Percentiles rank a stretch among this genome's conserved stretches.
Conservation (phyloP, 306 rosid genomes). For the Delonix regia region DNA sequence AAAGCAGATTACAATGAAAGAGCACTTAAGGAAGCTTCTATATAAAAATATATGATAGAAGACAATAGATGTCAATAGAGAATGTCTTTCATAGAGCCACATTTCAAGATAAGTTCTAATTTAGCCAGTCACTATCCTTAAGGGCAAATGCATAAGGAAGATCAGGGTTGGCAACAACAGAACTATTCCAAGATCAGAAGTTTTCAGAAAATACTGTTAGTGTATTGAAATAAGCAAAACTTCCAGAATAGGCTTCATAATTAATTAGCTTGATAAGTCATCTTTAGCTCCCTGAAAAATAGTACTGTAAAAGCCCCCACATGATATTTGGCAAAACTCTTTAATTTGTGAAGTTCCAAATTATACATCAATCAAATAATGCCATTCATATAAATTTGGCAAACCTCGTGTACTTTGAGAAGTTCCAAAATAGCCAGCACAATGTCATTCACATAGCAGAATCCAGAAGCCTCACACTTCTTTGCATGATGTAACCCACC, state of each 20-base stretch:
- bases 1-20: constrained; percentile 30
- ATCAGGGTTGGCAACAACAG: background rate
- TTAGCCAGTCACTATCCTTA: constrained; percentile 3
- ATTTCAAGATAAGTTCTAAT: constrained; percentile 16
- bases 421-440: constrained; percentile 58
- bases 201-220: constrained; percentile 7
- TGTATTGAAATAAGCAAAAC: constrained; percentile 12
- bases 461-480: constrained; percentile 61
- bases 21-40: background rate
- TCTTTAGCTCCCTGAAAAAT: constrained; percentile 15
- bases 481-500: constrained; percentile 61
- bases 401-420: constrained; percentile 54
- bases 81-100: constrained; percentile 11
- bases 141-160: background rate
- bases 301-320: background rate
- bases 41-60: constrained; percentile 14
- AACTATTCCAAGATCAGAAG: constrained; percentile 10
- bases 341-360: background rate
- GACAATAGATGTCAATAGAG: background rate
- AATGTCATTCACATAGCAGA: constrained; percentile 56
- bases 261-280: constrained; percentile 6
- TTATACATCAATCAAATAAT: constrained; percentile 5
- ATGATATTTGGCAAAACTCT: background rate
- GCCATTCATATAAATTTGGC: constrained; percentile 10
- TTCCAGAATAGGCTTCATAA: constrained; percentile 13